Conservation (phyloP, 805 yeast genomes). For the Candida arabinofermentans region DNA sequence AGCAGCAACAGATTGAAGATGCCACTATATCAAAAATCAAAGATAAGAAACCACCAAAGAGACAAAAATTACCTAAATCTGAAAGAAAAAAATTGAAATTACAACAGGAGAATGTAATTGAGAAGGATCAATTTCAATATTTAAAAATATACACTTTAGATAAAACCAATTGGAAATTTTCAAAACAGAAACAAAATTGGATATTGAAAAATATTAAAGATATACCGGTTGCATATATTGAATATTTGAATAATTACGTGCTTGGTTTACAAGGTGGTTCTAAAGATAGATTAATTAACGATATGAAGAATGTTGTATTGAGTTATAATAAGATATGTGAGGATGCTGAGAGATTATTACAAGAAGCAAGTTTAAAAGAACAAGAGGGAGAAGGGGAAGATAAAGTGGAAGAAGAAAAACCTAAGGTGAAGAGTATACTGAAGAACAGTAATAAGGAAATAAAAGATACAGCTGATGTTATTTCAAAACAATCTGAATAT, state of each 20-base stretch:
- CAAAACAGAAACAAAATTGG: slow-evolving; percentile 88
- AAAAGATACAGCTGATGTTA: neutral
- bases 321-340: slow-evolving; percentile 54
- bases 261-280: slow-evolving; percentile 70
- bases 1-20: slow-evolving; percentile 22
- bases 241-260: slow-evolving; percentile 47
- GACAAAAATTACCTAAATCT: slow-evolving; percentile 62
- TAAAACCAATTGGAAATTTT: slow-evolving; percentile 69
- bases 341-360: slow-evolving; percentile 38
- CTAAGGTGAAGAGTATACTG: slow-evolving; percentile 3
- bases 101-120: slow-evolving; percentile 62
- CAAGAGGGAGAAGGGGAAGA: too few species aligned
- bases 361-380: too few species aligned
- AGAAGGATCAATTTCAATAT: slow-evolving; percentile 68
- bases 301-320: slow-evolving; percentile 42
- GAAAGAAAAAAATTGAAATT: too few species aligned
- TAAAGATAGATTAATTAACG: slow-evolving; percentile 49
- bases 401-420: slow-evolving; percentile 11
- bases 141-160: slow-evolving; percentile 56
- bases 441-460: slow-evolving; percentile 3
- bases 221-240: slow-evolving; percentile 52
- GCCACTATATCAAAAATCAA: slow-evolving; percentile 15
- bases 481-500: slow-evolving; percentile 18
- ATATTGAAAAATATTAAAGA: slow-evolving; percentile 55
- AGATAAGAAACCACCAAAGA: slow-evolving; percentile 58